Percentiles rank a stretch among this genome's conserved stretches.
Conservation (phyloP, 495 filamentous ascomycete species). For the Penicillium alfredii region DNA sequence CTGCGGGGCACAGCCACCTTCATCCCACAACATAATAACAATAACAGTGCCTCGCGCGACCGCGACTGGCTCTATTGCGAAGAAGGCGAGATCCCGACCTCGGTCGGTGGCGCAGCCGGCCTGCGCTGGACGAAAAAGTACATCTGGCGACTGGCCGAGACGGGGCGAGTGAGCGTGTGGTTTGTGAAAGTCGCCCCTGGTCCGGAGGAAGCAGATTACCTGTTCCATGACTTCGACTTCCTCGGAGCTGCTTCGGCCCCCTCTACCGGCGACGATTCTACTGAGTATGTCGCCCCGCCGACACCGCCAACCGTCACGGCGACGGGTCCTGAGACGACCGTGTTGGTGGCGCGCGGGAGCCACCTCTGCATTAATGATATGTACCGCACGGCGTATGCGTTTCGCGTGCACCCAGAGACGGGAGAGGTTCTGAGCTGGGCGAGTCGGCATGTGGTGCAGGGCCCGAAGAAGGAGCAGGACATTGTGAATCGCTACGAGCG, state of each 20-base stretch:
- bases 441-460: slow-evolving; percentile 42
- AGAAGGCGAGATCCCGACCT: slow-evolving; percentile 37
- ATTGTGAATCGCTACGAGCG: slow-evolving; percentile 38
- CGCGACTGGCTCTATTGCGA: slow-evolving; percentile 41
- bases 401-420: slow-evolving; percentile 29
- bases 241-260: background rate
- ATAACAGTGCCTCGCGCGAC: slow-evolving; percentile 3
- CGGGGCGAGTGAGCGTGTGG: slow-evolving; percentile 37
- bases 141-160: slow-evolving; percentile 36
- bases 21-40: slow-evolving; percentile 17
- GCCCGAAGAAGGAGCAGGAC: slow-evolving; percentile 45
- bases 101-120: slow-evolving; percentile 13
- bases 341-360: slow-evolving; percentile 35
- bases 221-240: slow-evolving; percentile 43
- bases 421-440: slow-evolving; percentile 42
- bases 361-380: slow-evolving; percentile 47
- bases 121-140: slow-evolving; percentile 44
- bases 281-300: slow-evolving; percentile 24
- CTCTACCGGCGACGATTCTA: slow-evolving; percentile 1
- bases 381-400: slow-evolving; percentile 45
- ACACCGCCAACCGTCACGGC: slow-evolving; percentile 15
- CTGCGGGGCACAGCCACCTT: slow-evolving; percentile 39
- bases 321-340: slow-evolving; percentile 14
- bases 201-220: slow-evolving; percentile 38
- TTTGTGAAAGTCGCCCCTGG: slow-evolving; percentile 37